These are phyloP conservation scores for Exophiala spinifera DNA, from an alignment of 2,329 filamentous ascomycete genomes.

Conservation along the genomic window DNA sequence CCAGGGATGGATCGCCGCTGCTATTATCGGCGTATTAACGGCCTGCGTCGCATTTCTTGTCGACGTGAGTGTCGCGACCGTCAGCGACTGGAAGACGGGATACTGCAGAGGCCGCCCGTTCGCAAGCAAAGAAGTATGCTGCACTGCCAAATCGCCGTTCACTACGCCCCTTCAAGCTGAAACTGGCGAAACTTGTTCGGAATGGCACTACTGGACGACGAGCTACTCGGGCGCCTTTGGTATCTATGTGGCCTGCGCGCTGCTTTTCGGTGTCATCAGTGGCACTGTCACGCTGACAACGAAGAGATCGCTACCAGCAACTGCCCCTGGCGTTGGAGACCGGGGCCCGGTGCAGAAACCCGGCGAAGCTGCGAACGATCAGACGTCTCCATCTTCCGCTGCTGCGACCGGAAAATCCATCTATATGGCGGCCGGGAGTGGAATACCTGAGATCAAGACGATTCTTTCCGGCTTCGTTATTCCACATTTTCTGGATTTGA, in stretches of 20 bases:
- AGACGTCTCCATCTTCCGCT: no score
- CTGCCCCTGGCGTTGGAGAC: constrained; percentile 34
- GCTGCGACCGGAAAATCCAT: no score
- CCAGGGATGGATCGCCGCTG: constrained; percentile 56
- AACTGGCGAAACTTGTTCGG: constrained; percentile 37
- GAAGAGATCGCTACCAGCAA: constrained; percentile 48
- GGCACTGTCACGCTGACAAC: constrained; percentile 51
- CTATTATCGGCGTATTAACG: constrained; percentile 54
- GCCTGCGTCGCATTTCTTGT: constrained; percentile 56
- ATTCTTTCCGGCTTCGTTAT: constrained; percentile 61
- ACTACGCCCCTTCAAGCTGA: constrained; percentile 17
- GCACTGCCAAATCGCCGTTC: constrained; percentile 37
- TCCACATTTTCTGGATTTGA: constrained; percentile 55
- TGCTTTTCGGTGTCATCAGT: constrained; percentile 51
- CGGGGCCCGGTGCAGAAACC: constrained; percentile 46
- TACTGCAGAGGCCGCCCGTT: constrained; percentile 51
- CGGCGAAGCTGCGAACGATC: no score
- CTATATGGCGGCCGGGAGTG: constrained; percentile 58
- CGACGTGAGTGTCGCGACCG: constrained; percentile 53
- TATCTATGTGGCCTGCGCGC: constrained; percentile 50
- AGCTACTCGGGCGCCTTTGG: constrained; percentile 44
- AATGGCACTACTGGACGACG: constrained; percentile 46
- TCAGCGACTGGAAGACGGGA: constrained; percentile 58
- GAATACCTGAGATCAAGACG: constrained; percentile 62
- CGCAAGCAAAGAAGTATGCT: constrained; percentile 52